These are phyloP conservation scores for Starmera dryadoides DNA, from an alignment of 805 yeast genomes.

Conservation along the genomic window DNA sequence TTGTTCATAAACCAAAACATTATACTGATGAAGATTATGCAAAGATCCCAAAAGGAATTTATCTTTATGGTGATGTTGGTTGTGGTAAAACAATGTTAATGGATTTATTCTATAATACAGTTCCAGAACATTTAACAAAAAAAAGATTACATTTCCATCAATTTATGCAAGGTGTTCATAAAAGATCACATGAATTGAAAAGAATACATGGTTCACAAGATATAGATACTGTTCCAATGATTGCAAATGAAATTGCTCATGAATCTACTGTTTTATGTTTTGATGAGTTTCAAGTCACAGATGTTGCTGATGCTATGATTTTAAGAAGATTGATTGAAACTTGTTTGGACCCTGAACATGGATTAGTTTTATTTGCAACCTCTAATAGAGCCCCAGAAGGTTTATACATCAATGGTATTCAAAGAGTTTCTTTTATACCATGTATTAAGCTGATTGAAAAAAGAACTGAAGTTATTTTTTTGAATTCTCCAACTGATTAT, in stretches of 20 bases:
- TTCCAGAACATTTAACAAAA: slow-evolving; percentile 73
- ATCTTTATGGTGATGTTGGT: slow-evolving; percentile 95
- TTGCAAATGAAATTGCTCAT: slow-evolving; percentile 79
- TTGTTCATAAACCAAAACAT: slow-evolving; percentile 21
- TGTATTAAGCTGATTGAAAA: slow-evolving; percentile 76
- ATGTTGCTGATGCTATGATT: slow-evolving; percentile 98
- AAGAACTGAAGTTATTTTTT: slow-evolving; percentile 66
- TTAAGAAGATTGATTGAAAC: slow-evolving; percentile 66
- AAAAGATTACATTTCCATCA: slow-evolving; percentile 90
- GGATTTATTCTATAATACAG: slow-evolving; percentile 86
- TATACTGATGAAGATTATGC: slow-evolving; percentile 20
- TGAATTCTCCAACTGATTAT: slow-evolving; percentile 92
- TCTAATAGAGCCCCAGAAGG: slow-evolving; percentile 95
- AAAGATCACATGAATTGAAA: slow-evolving; percentile 72
- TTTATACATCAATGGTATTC: slow-evolving; percentile 88
- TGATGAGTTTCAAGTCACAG: slow-evolving; percentile 97
- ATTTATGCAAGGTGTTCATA: slow-evolving; percentile 92
- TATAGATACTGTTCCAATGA: slow-evolving; percentile 73
- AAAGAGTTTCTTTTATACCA: slow-evolving; percentile 85
- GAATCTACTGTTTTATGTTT: slow-evolving; percentile 78
- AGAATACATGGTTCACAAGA: slow-evolving; percentile 55
- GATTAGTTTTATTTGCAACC: slow-evolving; percentile 85
- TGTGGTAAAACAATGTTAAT: slow-evolving; percentile 98
- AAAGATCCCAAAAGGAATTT: slow-evolving; percentile 71
- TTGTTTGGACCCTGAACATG: slow-evolving; percentile 66